phyloP scores from a whole-genome alignment of 441 rosid genomes.

The Gossypium lobatum region DNA sequence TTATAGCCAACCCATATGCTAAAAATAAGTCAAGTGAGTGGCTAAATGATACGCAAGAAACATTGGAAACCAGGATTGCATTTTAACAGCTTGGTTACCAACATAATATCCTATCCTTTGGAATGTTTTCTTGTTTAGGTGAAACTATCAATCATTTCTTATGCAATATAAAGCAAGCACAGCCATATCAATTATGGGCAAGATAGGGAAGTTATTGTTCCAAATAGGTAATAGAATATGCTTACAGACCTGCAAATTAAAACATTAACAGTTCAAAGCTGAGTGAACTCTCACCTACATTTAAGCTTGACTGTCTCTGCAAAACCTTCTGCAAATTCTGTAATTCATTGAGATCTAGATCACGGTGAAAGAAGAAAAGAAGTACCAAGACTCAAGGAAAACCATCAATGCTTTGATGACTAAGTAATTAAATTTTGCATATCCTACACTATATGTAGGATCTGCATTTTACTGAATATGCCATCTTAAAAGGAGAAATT shows the following conservation, averaged over 20 bases:
- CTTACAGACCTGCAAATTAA: slow-evolving; percentile 22
- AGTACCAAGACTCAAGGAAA: slow-evolving; percentile 6
- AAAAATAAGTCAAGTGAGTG: no score
- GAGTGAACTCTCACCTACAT: slow-evolving; percentile 42
- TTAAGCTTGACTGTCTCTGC: slow-evolving; percentile 80
- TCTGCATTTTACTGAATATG: background rate
- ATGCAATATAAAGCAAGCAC: background rate
- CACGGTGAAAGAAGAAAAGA: slow-evolving; percentile 10
- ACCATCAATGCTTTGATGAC: background rate
- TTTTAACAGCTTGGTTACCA: background rate
- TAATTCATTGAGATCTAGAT: slow-evolving; percentile 15
- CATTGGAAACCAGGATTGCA: background rate
- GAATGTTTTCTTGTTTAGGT: background rate
- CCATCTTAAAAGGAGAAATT: background rate
- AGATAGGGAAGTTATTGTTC: background rate
- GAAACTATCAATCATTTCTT: background rate
- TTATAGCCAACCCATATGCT: no score
- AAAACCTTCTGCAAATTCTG: slow-evolving; percentile 58
- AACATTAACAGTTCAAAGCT: slow-evolving; percentile 22
- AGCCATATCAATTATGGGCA: background rate
- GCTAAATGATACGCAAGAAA: background rate
- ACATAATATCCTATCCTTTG: background rate
- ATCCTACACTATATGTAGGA: background rate
- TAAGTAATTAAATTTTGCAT: background rate
- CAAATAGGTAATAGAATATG: background rate